Evolutionary conservation across 2,329 filamentous ascomycete genomes (phyloP), one percentile per base, ranked within the genome.

Genomic region (Westerdykella sp.): DNA sequence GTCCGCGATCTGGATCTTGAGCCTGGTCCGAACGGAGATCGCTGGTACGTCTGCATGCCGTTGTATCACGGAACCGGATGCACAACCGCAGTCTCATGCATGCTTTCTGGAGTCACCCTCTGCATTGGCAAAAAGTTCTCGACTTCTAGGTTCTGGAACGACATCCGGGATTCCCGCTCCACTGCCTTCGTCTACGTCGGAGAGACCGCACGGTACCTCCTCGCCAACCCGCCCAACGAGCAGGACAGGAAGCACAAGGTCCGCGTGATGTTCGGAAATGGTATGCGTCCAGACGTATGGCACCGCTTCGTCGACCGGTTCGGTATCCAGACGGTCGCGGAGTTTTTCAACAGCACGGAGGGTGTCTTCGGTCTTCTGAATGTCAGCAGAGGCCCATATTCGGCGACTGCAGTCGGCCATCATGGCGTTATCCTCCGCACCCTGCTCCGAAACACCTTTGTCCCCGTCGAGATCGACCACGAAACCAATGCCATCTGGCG

Each of bases 331-430:
- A 74, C 77, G 22, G 78, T 90, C 2, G 72, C 70, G 47, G 85
- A 90, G 63, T 88, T 90, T 67, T 90, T 87, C 73, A 85, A 84
- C 61, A 85, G 81, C 45, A 86, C 83, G 1, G 85, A 90, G 64
- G 83, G 84, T 23, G 73, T 87, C 39, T 76, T 89, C 54, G 63
- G 65, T 0, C 68, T 88, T 9, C 64, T 80, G 43, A 85, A 85
- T 55, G 63, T 73, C 16, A 77, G 76, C 42, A 69, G 73, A 11
- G 67, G 84, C 1, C 79, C 81, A 18, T 88, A 80, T 59, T 72
- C 76, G 4, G 74, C 78, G 6, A 75, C 78, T 4, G 73, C 77
- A 22, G 83, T 90, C 2, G 85, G 85, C 1, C 83, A 88, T 54
- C 83, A 89, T 53, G 85, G 85, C 2, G 63, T 76, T 2, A 60